phyloP scores from a whole-genome alignment of 257 asterid genomes.

The Paraleonurus japonicus region DNA sequence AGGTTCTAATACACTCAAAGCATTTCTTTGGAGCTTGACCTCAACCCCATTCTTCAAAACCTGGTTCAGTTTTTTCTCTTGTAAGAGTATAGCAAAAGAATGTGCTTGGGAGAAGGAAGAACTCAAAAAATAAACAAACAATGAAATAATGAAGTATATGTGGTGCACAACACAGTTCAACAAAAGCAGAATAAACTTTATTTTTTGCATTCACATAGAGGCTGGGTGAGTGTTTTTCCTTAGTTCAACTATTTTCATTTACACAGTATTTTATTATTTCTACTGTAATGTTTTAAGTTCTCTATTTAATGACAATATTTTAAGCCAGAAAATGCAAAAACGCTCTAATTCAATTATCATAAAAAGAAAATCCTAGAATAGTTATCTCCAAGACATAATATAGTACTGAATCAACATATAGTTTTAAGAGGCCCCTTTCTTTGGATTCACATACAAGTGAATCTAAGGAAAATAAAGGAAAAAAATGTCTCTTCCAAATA shows the following conservation, averaged over 20 bases:
- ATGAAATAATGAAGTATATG: background rate
- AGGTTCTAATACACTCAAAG: constrained; percentile 82
- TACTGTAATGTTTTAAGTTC: background rate
- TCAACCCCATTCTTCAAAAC: constrained; percentile 92
- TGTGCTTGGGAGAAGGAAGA: background rate
- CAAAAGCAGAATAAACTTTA: background rate
- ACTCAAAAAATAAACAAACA: background rate
- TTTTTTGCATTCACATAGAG: background rate
- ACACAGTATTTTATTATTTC: background rate
- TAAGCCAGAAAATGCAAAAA: background rate
- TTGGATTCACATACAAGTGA: background rate
- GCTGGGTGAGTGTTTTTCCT: background rate
- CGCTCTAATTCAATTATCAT: background rate
- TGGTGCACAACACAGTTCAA: background rate
- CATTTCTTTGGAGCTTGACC: constrained; percentile 91
- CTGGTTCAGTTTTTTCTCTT: constrained; percentile 31
- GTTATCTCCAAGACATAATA: background rate
- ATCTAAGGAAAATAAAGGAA: background rate
- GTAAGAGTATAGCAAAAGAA: background rate
- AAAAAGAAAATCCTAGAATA: background rate
- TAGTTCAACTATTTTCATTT: background rate
- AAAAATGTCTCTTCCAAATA: background rate
- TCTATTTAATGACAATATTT: background rate
- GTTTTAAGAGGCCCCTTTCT: background rate
- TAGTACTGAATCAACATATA: background rate